phyloP scores from a whole-genome alignment of 139 green algal genomes.

The Chlamydomonas schloesseri region DNA sequence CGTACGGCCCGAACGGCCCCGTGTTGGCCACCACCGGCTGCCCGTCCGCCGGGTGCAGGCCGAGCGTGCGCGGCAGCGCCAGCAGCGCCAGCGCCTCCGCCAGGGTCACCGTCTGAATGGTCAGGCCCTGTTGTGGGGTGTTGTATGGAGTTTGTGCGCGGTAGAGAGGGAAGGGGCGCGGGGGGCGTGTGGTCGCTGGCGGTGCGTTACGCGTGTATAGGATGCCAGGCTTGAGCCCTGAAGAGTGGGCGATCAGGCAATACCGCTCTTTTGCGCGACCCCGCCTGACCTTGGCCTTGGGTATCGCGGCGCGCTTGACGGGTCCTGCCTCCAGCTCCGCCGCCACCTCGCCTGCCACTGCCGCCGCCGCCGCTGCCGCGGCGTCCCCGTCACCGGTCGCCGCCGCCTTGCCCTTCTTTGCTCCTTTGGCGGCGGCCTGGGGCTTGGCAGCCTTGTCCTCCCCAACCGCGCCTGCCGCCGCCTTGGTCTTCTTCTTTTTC shows the following conservation, averaged over 20 bases:
- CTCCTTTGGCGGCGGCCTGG: not conserved
- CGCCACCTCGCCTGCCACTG: constrained; percentile 3
- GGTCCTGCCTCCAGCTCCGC: not conserved
- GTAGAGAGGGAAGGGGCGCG: no score
- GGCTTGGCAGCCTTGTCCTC: no score
- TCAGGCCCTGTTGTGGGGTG: not conserved
- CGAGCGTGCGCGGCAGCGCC: constrained; percentile 65
- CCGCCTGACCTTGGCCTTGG: constrained; percentile 12
- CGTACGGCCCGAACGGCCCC: constrained; percentile 63
- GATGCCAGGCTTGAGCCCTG: no score
- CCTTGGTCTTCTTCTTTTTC: not conserved
- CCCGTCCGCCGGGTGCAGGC: constrained; percentile 60
- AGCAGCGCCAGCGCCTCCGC: constrained; percentile 67
- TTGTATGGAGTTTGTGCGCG: no score
- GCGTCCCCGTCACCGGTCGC: not conserved
- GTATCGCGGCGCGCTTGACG: constrained; percentile 23
- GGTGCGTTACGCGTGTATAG: no score
- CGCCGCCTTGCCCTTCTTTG: not conserved
- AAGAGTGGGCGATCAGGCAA: no score
- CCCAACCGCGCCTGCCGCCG: not conserved
- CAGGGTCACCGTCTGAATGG: constrained; percentile 47
- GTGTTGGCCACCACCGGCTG: constrained; percentile 50
- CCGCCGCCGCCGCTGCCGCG: not conserved
- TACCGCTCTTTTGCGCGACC: no score
- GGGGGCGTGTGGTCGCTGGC: no score